These are phyloP conservation scores for Fusarium graminum DNA, from an alignment of 2,329 filamentous ascomycete species.

Conservation along the genomic window DNA sequence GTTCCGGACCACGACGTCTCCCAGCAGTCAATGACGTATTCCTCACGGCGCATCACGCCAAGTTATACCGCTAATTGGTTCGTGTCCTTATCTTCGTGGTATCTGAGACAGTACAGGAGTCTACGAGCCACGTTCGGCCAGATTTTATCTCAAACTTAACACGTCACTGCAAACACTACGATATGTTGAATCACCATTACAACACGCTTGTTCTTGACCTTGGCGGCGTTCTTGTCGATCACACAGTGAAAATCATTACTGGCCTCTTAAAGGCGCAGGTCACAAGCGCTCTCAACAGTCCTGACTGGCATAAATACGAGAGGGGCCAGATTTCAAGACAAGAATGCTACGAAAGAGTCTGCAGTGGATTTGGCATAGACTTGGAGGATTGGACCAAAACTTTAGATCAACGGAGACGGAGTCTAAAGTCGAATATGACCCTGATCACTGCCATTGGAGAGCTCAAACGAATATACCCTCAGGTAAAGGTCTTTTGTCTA, in stretches of 20 bases:
- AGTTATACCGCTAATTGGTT: no score
- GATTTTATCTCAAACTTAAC: not conserved
- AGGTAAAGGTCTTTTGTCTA: not conserved
- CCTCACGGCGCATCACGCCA: no score
- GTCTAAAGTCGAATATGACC: not conserved
- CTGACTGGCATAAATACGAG: conserved; percentile 13
- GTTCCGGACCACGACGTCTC: no score
- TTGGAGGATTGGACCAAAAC: not conserved
- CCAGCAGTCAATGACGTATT: no score
- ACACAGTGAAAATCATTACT: not conserved
- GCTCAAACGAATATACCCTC: not conserved
- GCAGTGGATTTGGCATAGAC: not conserved
- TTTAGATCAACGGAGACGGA: conserved; percentile 5
- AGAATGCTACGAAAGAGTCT: not conserved
- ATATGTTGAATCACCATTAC: not conserved
- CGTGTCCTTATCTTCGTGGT: no score
- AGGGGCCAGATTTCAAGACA: not conserved
- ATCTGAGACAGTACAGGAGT: no score
- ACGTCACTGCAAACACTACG: not conserved
- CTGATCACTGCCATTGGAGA: conserved; percentile 2
- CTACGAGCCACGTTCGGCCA: no score
- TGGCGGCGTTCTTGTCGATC: conserved; percentile 1
- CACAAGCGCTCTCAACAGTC: not conserved
- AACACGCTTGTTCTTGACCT: conserved; percentile 5
- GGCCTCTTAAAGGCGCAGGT: not conserved